Conservation (phyloP, 345 rosid genomes). For the Leavenworthia alabamica region DNA sequence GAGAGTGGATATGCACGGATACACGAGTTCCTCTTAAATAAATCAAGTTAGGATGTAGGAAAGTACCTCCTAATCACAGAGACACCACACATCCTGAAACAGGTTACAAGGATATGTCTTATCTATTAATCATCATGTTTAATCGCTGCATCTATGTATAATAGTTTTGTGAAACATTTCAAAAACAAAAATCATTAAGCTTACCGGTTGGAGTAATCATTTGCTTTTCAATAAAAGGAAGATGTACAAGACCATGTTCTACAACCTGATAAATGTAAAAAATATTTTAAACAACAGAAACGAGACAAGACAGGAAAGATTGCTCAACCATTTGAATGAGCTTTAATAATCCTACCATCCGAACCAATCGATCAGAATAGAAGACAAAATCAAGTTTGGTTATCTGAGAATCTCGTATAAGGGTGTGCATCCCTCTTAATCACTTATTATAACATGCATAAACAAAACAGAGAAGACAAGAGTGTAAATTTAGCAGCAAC, state of each 20-base stretch:
- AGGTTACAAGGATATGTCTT: not conserved
- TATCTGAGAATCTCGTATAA: constrained; percentile 89
- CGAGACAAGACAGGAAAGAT: not conserved
- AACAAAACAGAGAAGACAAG: constrained; percentile 7
- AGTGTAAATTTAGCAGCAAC: constrained; percentile 2
- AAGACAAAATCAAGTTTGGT: constrained; percentile 95
- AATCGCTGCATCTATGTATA: not conserved
- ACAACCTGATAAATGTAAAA: constrained; percentile 55
- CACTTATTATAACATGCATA: constrained; percentile 2
- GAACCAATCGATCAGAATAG: constrained; percentile 92
- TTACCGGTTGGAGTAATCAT: constrained; percentile 94
- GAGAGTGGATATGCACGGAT: not conserved
- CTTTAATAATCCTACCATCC: constrained; percentile 54
- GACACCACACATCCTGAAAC: constrained; percentile 88
- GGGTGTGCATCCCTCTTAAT: constrained; percentile 93
- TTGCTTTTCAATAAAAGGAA: constrained; percentile 95
- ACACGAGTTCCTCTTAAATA: not conserved
- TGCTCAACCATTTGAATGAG: constrained; percentile 10
- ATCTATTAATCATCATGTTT: not conserved
- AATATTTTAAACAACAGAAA: too few species aligned
- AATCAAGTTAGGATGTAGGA: constrained; percentile 1
- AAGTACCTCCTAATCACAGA: constrained; percentile 92
- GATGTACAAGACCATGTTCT: constrained; percentile 96
- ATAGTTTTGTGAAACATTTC: not conserved
- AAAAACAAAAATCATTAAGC: constrained; percentile 15